Base-by-base conservation (phyloP, 176 grass and related monocot species). In the Thinopyrum elongatum region DNA sequence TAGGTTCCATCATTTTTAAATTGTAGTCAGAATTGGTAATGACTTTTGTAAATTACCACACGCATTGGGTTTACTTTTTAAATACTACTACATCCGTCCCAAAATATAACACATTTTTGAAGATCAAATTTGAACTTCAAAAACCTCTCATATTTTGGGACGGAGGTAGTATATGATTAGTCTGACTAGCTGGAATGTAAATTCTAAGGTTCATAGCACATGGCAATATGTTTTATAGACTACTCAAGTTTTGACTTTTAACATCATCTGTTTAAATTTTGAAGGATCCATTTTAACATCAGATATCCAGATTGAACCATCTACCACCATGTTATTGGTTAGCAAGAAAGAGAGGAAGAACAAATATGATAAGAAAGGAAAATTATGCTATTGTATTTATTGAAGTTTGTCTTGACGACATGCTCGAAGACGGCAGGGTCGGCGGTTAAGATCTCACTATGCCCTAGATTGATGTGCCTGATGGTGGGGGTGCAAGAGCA, bases 331-430 rank as follows among this genome's bases (percentile, higher is more conserved):
- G 19, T 42, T 83, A 39, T 9, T 41, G 29, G 17, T 36, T 9
- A 31, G 30, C 30, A 73, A 49, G 8, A 46, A 49, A 59, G 11
- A 34, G 27, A 71, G 22, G 26, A 49, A 11, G 31, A 30, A 23
- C 11, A 63, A 35, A 42, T 5, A 75, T 1, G 53, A 70, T 47
- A 9, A 22, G 44, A 76, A 53, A 30, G 42, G 39, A 28, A 59
- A 34, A 36, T 27, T 46, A 92, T 86, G 88, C 88, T 93, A 65
- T 74, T 86, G 80, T 93, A 90, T 69, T 90, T 93, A 58, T 66
- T 79, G 92, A 93, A 93, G 68, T 66, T 93, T 30, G 79, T 83
- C 75, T 83, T 93, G 74, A 90, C 79, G 27, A 93, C 34, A 53
- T 93, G 86, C 79, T 93, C 83, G n/a, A 93, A 8, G 78, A 82